phyloP scores from a whole-genome alignment of 2,329 filamentous ascomycete genomes.

The Diaporthe citriasiana region DNA sequence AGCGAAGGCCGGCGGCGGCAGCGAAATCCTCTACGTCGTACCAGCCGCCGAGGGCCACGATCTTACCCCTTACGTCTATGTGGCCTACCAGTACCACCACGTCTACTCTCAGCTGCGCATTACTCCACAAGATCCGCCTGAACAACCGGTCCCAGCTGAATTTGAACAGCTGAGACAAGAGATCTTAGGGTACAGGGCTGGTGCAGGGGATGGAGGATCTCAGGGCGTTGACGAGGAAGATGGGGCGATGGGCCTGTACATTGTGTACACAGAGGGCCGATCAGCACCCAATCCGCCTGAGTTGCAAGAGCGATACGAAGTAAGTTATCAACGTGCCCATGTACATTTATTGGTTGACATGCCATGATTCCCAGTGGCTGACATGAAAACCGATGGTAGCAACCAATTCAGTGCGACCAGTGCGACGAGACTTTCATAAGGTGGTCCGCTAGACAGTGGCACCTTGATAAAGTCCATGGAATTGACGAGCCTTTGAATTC shows the following conservation, averaged over 20 bases:
- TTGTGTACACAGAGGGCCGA: conserved; percentile 5
- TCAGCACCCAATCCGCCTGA: background rate
- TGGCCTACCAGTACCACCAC: conserved; percentile 2
- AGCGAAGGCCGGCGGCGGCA: background rate
- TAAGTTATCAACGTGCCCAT: background rate
- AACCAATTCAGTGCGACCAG: conserved; percentile 1
- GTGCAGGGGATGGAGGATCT: background rate
- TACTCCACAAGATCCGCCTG: conserved; percentile 1
- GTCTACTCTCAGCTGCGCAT: conserved; percentile 8
- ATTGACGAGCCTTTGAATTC: conserved; percentile 3
- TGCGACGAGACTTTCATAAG: conserved; percentile 1
- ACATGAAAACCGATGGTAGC: background rate
- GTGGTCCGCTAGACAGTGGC: background rate
- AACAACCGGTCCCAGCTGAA: background rate
- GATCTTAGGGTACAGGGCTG: background rate
- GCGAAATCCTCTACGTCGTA: conserved; percentile 2
- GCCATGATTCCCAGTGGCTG: background rate
- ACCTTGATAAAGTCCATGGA: conserved; percentile 5
- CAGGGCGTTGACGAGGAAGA: background rate
- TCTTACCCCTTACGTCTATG: conserved; percentile 13
- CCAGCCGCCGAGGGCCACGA: conserved; percentile 3
- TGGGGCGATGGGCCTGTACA: conserved; percentile 5
- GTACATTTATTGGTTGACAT: background rate
- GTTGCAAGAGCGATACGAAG: conserved; percentile 2
- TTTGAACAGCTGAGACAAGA: background rate